A percentile compares a stretch with the other conserved stretches of the same genome.
Conservation (phyloP, 73 alveolate genomes). For the Paramecium bursaria region DNA sequence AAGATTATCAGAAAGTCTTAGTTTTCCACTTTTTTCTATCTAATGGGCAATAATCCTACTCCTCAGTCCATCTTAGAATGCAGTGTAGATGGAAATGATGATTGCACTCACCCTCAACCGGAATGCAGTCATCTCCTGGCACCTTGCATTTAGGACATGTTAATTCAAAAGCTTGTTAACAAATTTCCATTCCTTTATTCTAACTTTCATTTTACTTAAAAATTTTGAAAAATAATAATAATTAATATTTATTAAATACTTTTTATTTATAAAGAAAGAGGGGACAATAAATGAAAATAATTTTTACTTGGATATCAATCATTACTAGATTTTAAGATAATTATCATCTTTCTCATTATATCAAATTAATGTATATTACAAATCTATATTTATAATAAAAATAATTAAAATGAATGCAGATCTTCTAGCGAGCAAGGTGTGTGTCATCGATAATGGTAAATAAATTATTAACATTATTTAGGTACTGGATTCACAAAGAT, state of each 20-base stretch:
- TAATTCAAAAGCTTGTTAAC: constrained; percentile 85
- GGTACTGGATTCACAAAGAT: constrained; percentile 94
- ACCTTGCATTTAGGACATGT: constrained; percentile 90
- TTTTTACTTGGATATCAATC: no score
- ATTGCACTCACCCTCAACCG: constrained; percentile 87
- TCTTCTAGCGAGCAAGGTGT: constrained; percentile 30
- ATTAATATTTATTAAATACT: no score
- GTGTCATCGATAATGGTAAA: constrained; percentile 69
- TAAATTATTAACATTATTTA: not conserved
- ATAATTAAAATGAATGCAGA: not conserved
- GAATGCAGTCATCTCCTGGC: constrained; percentile 94
- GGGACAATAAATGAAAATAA: no score
- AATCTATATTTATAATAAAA: no score
- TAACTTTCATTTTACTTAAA: constrained; percentile 80
- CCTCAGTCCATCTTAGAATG: constrained; percentile 87
- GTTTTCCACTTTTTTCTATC: constrained; percentile 76
- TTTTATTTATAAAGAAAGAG: no score
- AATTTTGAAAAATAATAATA: no score
- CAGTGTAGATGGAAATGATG: constrained; percentile 90
- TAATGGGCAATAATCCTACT: constrained; percentile 88
- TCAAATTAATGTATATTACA: no score
- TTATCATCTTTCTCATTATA: no score
- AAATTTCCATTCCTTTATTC: constrained; percentile 83
- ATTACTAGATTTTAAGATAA: no score
- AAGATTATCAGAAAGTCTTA: no score